Evolutionary conservation across 495 filamentous ascomycete species (phyloP), one percentile per base, ranked within the genome.

Genomic region (Aspergillus steynii): DNA sequence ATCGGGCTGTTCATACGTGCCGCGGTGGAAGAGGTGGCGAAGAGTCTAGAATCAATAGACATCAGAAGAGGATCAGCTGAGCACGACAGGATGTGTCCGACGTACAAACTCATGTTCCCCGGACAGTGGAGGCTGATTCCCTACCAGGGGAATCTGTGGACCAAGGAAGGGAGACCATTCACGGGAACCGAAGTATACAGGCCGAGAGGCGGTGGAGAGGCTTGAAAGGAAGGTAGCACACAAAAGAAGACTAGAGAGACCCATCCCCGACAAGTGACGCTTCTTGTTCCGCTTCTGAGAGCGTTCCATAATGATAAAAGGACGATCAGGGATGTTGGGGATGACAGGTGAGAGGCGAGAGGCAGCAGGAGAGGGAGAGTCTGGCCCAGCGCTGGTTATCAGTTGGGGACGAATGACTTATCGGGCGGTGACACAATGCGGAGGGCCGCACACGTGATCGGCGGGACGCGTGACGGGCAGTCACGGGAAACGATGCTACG

Each of bases 11-110:
- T 85, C 76, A 70, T 82, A 76, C 53, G 89, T 87, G 5, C 92
- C 95, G 70, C 96, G 94, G 67, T 95, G 92, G 75, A 91, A 92
- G 56, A 98, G 86, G 74, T 98, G 95, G 62, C 90, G 88, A 61
- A 99, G 81, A 6, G 85, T 89, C 88, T 95, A 73, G n/a, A 29
- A 52, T 65, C 25, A 72, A 62, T 58, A 64, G 34, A 25, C 29
- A 29, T 46, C 5, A 52, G 12, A 27, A 1, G 32, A 53, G 34
- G n/a, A 26, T 3, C 27, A 29, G 9, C 48, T 15, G 45, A 6
- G 15, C 52, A 49, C 25, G 37, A 27, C 48, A 32, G 47, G 59
- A 8, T 50, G 61, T 50, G 48, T 69, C 63, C 60, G 10, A 65
- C 75, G 68, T 70, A 78, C 79, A 70, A 76, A 76, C 61, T 78